Base-by-base conservation (phyloP, 1,284 basidiomycete genomes). In the Hemileia vastatrix region DNA sequence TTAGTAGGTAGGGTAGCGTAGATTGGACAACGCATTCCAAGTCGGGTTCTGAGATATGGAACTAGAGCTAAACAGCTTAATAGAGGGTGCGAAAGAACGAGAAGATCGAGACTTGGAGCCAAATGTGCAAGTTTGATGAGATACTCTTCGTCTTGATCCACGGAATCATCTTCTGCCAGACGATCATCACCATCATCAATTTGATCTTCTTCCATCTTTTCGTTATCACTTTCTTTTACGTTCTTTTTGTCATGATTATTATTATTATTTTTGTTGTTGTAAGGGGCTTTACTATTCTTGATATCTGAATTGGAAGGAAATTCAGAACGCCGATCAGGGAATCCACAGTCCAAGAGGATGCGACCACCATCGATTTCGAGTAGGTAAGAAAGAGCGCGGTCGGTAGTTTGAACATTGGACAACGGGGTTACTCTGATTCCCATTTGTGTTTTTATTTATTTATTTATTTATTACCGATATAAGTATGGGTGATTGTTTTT, bases 1-100 rank as follows among this genome's bases (percentile, higher is more conserved):
- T 95, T 90, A 0, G 95, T 91, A 21, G 95, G 94, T 52, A 98
- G 83, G 0, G 94, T 95, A 0, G 90, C 88, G 76, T 97, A 99
- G n/a, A 91, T 85, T 6, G 91, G 91, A 47, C 92, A 93, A 56
- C 83, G 86, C 44, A 98, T 81, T 18, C 86, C 87, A 84, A 91
- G 92, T 71, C 84, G 82, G 4, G 92, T 83, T 70, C 89, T 82
- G 0, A 93, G 92, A 75, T 90, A 96, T 1, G 72, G 72, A 4
- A 73, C 55, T 18, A 98, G 80, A 5, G 93, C 94, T 18, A 88
- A 82, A 72, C 95, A 91, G 2, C 83, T 80, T 6, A 95, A 81
- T 66, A 94, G 90, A 0, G 93, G 92, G 79, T 98, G 93, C 0
- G 93, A 96, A 57, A 98, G 81, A 19, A 95, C 81, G 33, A 93